Evolutionary conservation across 139 green algal genomes (phyloP), one percentile per base, ranked within the genome.

Genomic region (Volvox reticuliferus): DNA sequence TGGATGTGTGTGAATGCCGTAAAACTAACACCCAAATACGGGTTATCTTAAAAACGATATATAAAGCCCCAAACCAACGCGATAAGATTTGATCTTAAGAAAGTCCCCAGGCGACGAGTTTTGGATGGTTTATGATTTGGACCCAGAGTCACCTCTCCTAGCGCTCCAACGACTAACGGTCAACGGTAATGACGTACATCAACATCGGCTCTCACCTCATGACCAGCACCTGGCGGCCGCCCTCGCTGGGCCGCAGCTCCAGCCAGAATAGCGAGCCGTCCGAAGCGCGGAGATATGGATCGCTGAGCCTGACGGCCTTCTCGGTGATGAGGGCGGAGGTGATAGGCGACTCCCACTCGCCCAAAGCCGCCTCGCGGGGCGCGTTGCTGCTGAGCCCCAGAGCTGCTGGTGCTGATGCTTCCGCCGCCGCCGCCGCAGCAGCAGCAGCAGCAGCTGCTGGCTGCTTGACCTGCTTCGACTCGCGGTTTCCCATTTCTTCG

Each of bases 151-250:
- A n/a, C n/a, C n/a, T n/a, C 44, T 55, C 44, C 44, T 55, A 9
- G 44, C 44, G 44, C 44, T 55, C 9, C 44, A 55, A 55, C 5
- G 9, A 5, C 44, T 55, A 55, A 55, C 44, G 44, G 44, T 9
- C 44, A 55, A 55, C 44, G 44, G n/a, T n/a, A 55, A 5, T 55
- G 5, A 14, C 44, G 5, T 9, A 55, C 44, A 55, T 55, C 44
- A 55, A 55, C 44, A 55, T 55, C 71, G n/a, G 71, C 14, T 37
- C n/a, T 33, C 71, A 92, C 94, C 92, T 92, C 20, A 86, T 73
- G 0, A 97, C 93, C 44, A 98, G 88, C 20, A 98, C 96, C 22
- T 93, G 92, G 0, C 96, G 89, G 2, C 96, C 96, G 26, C 91
- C 89, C 86, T 98, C 96, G 9, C 77, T 62, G 0, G 96, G 95